These are phyloP conservation scores for Umbelopsis sp. DNA, from an alignment of 192 early-diverging fungal species.

Conservation along the genomic window DNA sequence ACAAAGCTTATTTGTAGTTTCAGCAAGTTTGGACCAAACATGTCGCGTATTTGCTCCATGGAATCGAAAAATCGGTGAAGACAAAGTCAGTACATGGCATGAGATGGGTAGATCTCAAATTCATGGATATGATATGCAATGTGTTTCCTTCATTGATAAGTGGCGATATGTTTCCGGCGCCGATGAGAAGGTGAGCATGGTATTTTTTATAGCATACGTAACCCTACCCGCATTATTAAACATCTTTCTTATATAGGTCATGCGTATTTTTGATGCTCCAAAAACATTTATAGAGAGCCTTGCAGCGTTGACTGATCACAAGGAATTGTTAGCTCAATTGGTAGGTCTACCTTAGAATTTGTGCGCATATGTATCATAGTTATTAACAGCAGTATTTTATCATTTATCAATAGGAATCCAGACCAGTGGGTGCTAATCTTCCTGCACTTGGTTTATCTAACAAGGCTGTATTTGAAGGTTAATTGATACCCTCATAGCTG, in stretches of 20 bases:
- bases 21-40: constrained; percentile 88
- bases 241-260: constrained; percentile 48
- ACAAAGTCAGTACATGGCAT: constrained; percentile 69
- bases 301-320: constrained; percentile 49
- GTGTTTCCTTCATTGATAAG: constrained; percentile 74
- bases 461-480: constrained; percentile 78
- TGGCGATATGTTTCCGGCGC: constrained; percentile 85
- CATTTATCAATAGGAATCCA: constrained; percentile 36
- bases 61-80: constrained; percentile 37
- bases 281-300: constrained; percentile 74
- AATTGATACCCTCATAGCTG: not conserved
- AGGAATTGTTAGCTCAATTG: constrained; percentile 41
- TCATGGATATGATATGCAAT: constrained; percentile 93
- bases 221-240: too few relatives aligned
- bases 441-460: constrained; percentile 95
- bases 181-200: constrained; percentile 82
- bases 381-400: not conserved
- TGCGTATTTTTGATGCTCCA: constrained; percentile 88
- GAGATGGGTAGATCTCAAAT: constrained; percentile 95
- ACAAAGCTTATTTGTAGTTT: constrained; percentile 68
- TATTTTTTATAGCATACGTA: not conserved
- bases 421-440: constrained; percentile 78
- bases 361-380: not conserved
- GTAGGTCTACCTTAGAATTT: constrained; percentile 26
- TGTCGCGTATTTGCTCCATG: constrained; percentile 82